phyloP scores from a whole-genome alignment of 2,329 filamentous ascomycete genomes.

The Aspergillus calidoustus region DNA sequence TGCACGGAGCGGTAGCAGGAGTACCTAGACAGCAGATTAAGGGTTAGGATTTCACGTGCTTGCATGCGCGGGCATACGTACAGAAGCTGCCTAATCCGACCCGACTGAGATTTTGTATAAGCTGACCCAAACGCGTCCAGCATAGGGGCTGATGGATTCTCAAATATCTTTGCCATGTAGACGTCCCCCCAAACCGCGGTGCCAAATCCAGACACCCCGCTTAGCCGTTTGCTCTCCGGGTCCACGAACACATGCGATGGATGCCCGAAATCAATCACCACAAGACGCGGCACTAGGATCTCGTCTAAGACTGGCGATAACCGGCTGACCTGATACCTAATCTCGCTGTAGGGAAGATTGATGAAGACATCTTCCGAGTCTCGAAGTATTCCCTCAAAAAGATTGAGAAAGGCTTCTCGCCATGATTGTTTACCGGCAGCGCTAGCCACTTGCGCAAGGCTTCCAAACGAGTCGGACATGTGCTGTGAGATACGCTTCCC shows the following conservation, averaged over 20 bases:
- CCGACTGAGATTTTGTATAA: slow-evolving; percentile 27
- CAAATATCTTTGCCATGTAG: slow-evolving; percentile 58
- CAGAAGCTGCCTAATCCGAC: slow-evolving; percentile 40
- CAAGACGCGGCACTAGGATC: slow-evolving; percentile 56
- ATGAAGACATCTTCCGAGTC: slow-evolving; percentile 65
- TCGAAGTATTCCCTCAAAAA: slow-evolving; percentile 59
- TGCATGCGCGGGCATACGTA: slow-evolving; percentile 27
- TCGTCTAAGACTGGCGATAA: slow-evolving; percentile 54
- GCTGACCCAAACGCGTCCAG: slow-evolving; percentile 42
- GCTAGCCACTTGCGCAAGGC: slow-evolving; percentile 51
- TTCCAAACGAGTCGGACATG: slow-evolving; percentile 55
- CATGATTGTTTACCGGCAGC: slow-evolving; percentile 56
- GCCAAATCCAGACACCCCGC: slow-evolving; percentile 58
- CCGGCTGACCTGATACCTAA: slow-evolving; percentile 55
- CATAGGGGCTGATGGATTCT: slow-evolving; percentile 39
- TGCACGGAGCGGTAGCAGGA: slow-evolving; percentile 45
- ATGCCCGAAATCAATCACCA: slow-evolving; percentile 54
- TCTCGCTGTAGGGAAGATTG: slow-evolving; percentile 59
- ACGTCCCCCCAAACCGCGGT: slow-evolving; percentile 62
- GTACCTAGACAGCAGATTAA: slow-evolving; percentile 34
- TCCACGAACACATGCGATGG: slow-evolving; percentile 58
- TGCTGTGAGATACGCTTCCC: slow-evolving; percentile 51
- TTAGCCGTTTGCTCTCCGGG: slow-evolving; percentile 51
- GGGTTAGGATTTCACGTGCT: not conserved
- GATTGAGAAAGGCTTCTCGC: slow-evolving; percentile 56